Conservation (phyloP, 2,329 filamentous ascomycete species). For the Trichoderma simmonsii region DNA sequence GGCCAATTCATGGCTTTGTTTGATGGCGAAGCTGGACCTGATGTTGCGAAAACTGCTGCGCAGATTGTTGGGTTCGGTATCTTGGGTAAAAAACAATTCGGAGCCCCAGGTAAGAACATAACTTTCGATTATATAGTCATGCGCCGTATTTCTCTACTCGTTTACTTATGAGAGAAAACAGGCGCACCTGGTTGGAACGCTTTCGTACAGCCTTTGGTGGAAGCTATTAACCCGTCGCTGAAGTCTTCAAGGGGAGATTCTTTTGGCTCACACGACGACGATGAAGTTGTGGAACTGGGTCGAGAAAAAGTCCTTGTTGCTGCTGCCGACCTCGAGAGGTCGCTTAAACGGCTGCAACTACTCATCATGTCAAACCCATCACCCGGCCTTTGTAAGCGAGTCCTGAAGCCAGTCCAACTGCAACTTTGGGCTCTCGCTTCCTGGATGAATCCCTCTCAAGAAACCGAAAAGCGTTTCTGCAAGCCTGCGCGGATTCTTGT, state of each 20-base stretch:
- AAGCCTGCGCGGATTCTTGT: slow-evolving; percentile 50
- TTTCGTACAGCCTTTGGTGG: slow-evolving; percentile 58
- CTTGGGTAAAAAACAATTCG: slow-evolving; percentile 59
- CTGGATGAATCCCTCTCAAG: slow-evolving; percentile 40
- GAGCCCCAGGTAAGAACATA: slow-evolving; percentile 52
- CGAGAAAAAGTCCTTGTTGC: slow-evolving; percentile 44
- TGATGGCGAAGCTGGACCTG: slow-evolving; percentile 47
- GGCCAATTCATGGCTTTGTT: slow-evolving; percentile 60
- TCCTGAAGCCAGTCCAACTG: slow-evolving; percentile 56
- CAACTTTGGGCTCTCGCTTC: slow-evolving; percentile 62
- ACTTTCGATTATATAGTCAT: neutral
- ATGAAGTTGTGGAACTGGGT: slow-evolving; percentile 46
- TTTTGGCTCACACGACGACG: slow-evolving; percentile 24
- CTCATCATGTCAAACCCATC: slow-evolving; percentile 64
- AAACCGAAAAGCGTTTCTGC: slow-evolving; percentile 39
- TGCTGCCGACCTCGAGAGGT: slow-evolving; percentile 45
- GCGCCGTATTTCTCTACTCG: neutral
- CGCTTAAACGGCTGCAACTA: slow-evolving; percentile 53
- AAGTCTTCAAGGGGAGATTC: neutral
- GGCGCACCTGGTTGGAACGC: slow-evolving; percentile 59
- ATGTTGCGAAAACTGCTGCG: slow-evolving; percentile 36
- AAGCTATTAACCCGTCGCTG: slow-evolving; percentile 46
- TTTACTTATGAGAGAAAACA: slow-evolving; percentile 23
- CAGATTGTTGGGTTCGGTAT: slow-evolving; percentile 55
- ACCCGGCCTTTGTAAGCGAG: slow-evolving; percentile 59